These are phyloP conservation scores for Cladosporium sp. DNA, from an alignment of 2,329 filamentous ascomycete genomes.

Conservation along the genomic window DNA sequence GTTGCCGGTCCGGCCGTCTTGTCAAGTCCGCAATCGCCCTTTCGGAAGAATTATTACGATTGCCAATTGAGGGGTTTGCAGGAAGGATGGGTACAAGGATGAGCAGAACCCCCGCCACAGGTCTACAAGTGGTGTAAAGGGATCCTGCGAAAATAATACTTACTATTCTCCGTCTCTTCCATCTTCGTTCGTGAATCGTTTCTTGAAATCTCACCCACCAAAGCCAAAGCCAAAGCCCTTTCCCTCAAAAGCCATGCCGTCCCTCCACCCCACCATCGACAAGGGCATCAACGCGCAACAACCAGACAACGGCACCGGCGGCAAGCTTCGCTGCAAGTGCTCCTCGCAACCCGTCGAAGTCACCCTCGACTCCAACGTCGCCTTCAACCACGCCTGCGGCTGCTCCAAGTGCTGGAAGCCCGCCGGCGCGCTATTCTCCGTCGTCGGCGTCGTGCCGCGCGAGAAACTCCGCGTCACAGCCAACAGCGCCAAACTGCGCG, in stretches of 20 bases:
- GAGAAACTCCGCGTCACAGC: slow-evolving; percentile 58
- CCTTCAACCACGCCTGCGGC: slow-evolving; percentile 70
- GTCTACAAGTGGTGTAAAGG: not conserved
- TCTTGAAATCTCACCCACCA: not conserved
- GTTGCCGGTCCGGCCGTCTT: slow-evolving; percentile 3
- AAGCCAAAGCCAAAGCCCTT: not conserved
- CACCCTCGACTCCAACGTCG: slow-evolving; percentile 58
- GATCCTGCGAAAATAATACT: not conserved
- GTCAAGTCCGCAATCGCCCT: not conserved
- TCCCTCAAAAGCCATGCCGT: slow-evolving; percentile 4
- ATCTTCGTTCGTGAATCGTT: not conserved
- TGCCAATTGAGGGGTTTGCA: not conserved
- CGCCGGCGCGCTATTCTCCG: slow-evolving; percentile 60
- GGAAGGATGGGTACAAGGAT: not conserved
- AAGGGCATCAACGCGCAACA: slow-evolving; percentile 63
- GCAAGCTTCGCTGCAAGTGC: slow-evolving; percentile 64
- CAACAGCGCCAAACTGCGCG: slow-evolving; percentile 57
- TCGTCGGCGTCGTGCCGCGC: slow-evolving; percentile 62
- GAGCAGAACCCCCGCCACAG: not conserved
- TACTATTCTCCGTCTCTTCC: not conserved
- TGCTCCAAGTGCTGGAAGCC: slow-evolving; percentile 75
- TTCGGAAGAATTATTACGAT: not conserved
- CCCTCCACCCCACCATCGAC: slow-evolving; percentile 63
- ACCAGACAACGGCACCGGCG: slow-evolving; percentile 56
- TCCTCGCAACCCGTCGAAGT: slow-evolving; percentile 57